These are phyloP conservation scores for Neopestalotiopsis rosae DNA, from an alignment of 2,329 filamentous ascomycete genomes.

Conservation along the genomic window DNA sequence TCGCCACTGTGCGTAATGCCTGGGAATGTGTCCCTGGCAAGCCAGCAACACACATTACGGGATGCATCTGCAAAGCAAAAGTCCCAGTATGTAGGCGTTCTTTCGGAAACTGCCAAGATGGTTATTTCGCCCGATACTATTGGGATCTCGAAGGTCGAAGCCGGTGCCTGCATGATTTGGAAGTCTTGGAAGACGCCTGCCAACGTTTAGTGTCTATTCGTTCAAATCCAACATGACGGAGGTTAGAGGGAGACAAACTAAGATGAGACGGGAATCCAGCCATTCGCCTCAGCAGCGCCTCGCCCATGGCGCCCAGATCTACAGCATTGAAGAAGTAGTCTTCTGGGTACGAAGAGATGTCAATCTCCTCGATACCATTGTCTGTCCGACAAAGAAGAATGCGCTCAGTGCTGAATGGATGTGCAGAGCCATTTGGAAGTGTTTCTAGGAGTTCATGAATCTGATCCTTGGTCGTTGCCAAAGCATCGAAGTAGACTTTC, in stretches of 20 bases:
- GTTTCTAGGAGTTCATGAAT: slow-evolving; percentile 24
- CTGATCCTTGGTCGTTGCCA: slow-evolving; percentile 28
- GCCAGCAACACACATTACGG: slow-evolving; percentile 26
- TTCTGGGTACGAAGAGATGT: slow-evolving; percentile 31
- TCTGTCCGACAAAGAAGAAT: slow-evolving; percentile 15
- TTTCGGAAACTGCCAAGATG: slow-evolving; percentile 29
- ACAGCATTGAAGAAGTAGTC: slow-evolving; percentile 33
- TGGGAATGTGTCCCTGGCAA: slow-evolving; percentile 23
- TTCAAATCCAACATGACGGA: background rate
- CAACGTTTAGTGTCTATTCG: background rate
- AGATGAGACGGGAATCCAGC: slow-evolving; percentile 24
- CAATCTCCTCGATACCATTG: slow-evolving; percentile 26
- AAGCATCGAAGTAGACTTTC: slow-evolving; percentile 32
- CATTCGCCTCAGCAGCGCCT: slow-evolving; percentile 29
- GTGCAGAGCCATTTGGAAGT: background rate
- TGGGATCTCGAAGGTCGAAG: slow-evolving; percentile 26
- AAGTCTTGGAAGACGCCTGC: slow-evolving; percentile 27
- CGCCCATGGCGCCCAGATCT: slow-evolving; percentile 31
- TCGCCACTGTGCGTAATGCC: slow-evolving; percentile 32
- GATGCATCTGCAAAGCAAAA: slow-evolving; percentile 30
- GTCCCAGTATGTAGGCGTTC: slow-evolving; percentile 32
- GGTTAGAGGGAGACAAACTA: slow-evolving; percentile 15
- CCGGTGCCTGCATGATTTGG: slow-evolving; percentile 27
- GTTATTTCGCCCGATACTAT: slow-evolving; percentile 23
- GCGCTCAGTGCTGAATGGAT: background rate